phyloP scores from a whole-genome alignment of 73 alveolate species.

The Loxodes magnus region DNA sequence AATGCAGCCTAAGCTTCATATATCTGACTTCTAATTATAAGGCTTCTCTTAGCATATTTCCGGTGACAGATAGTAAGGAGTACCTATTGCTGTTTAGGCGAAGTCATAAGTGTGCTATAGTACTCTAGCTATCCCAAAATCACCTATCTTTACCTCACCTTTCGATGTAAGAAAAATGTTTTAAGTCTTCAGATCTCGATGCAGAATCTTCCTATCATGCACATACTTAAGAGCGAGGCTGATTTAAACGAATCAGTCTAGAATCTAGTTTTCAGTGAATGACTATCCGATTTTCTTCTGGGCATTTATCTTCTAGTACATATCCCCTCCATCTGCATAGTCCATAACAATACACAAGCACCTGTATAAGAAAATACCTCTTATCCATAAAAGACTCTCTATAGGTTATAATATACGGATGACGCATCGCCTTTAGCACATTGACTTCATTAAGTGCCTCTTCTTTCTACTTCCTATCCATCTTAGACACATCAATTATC shows the following conservation, averaged over 20 bases:
- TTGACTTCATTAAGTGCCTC: slow-evolving; percentile 83
- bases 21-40: slow-evolving; percentile 94
- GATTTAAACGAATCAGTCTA: slow-evolving; percentile 95
- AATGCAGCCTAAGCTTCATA: slow-evolving; percentile 94
- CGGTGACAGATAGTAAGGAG: slow-evolving; percentile 98
- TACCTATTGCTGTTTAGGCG: slow-evolving; percentile 97
- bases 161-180: slow-evolving; percentile 82
- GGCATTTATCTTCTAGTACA: slow-evolving; percentile 81
- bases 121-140: slow-evolving; percentile 84
- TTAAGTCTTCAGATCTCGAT: slow-evolving; percentile 86
- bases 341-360: slow-evolving; percentile 97
- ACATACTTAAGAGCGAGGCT: slow-evolving; percentile 86
- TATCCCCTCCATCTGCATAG: slow-evolving; percentile 97
- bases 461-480: slow-evolving; percentile 74
- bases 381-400: slow-evolving; percentile 81
- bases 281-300: slow-evolving; percentile 57
- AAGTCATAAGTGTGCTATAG: slow-evolving; percentile 80
- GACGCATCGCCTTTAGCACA: slow-evolving; percentile 78
- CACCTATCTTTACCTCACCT: slow-evolving; percentile 80
- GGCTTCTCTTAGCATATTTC: slow-evolving; percentile 96
- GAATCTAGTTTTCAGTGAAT: slow-evolving; percentile 74
- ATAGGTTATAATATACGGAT: slow-evolving; percentile 86
- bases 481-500: slow-evolving; percentile 70
- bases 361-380: no score
- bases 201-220: slow-evolving; percentile 83